Evolutionary conservation across 2,329 filamentous ascomycete genomes (phyloP), one percentile per base, ranked within the genome.

Genomic region (Scorias spongiosa): DNA sequence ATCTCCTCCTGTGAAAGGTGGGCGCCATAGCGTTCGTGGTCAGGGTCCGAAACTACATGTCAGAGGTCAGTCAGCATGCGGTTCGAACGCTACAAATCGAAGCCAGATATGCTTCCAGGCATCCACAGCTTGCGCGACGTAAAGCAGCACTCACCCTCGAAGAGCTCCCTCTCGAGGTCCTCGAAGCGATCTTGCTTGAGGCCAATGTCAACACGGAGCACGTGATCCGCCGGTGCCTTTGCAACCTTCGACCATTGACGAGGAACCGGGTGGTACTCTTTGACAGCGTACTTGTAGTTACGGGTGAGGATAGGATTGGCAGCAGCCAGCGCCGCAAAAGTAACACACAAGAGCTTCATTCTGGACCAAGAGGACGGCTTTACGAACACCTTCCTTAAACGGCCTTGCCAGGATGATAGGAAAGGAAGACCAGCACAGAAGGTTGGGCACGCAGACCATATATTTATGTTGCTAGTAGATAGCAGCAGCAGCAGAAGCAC

Each of bases 131-230:
- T 15, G 9, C 17, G 11, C 9, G 10, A 15, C 37, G 9, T 17
- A 15, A 9, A n/a, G 37, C 11, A 10, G 17, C 10, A 39, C 54
- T 49, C 57, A 70, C 68, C 65, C 58, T 75, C 66, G 44, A 67
- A 64, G 5, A 78, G 61, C 50, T 76, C 72, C 47, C 66, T 64
- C 55, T 77, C 72, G 15, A 78, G 61, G 49, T 71, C 68, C 14
- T 66, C 65, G 45, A 76, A 74, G 38, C 70, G 69, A 46, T 66
- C 64, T 55, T 78, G 75, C 63, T 71, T 76, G 47, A 79, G 56
- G 28, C 70, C 75, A 53, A 78, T 77, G 41, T 75, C 69, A 40
- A 79, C 59, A 30, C 73, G 61, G 47, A 78, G 67, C 29, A 65
- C 29, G n/a, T 32, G 29, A n/a, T 32, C 29, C 17, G 37, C 37